Evolutionary conservation across 129 eudicot species (phyloP).

Genomic region (Flaveria bidentis): DNA sequence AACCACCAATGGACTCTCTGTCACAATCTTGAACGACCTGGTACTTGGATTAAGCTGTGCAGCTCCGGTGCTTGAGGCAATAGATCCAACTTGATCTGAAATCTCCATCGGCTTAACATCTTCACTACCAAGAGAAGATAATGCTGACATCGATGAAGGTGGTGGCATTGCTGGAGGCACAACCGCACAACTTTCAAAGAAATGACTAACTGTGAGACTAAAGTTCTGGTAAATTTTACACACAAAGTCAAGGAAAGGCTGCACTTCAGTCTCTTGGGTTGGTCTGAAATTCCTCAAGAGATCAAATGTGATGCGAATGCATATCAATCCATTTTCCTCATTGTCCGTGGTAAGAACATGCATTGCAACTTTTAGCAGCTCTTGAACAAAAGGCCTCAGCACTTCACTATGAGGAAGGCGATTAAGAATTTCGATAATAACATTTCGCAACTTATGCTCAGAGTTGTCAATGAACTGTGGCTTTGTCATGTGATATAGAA

Average conservation of each 20-base stretch:
- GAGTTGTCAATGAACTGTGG: constrained; percentile 83
- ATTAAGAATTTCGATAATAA: constrained; percentile 81
- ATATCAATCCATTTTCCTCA: constrained; percentile 93
- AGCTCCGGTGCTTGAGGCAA: constrained; percentile 46
- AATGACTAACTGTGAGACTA: constrained; percentile 79
- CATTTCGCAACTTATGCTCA: constrained; percentile 82
- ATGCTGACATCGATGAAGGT: constrained; percentile 51
- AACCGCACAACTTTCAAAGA: constrained; percentile 80
- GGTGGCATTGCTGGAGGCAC: constrained; percentile 65
- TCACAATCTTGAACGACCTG: constrained; percentile 87
- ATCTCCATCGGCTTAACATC: constrained; percentile 86
- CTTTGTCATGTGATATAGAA: constrained; percentile 72
- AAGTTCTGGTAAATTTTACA: constrained; percentile 93
- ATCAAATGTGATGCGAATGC: constrained; percentile 90
- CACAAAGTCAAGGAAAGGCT: constrained; percentile 93
- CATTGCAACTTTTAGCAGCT: constrained; percentile 89
- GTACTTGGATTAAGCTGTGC: constrained; percentile 95
- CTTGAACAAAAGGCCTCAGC: constrained; percentile 87
- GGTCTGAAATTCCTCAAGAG: constrained; percentile 91
- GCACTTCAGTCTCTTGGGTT: constrained; percentile 87
- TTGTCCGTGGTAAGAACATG: constrained; percentile 92
- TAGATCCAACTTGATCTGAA: constrained; percentile 76
- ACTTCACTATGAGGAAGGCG: constrained; percentile 95
- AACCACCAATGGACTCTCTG: constrained; percentile 97
- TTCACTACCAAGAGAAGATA: constrained; percentile 62